phyloP scores from a whole-genome alignment of 2,329 filamentous ascomycete genomes.

The Stagonosporopsis chrysanthemi region DNA sequence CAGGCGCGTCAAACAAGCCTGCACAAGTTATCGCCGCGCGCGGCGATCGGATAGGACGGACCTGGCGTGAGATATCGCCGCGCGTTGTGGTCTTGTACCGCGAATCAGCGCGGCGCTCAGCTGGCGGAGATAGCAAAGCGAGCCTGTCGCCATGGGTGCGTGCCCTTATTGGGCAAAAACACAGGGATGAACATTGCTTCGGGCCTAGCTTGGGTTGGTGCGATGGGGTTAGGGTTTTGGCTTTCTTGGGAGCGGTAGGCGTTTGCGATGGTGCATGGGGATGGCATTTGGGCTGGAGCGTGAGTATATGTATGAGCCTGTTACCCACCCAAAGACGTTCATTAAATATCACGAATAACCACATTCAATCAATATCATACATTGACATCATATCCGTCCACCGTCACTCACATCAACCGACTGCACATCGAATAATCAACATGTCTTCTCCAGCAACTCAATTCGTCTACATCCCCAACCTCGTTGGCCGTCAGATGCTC shows the following conservation, averaged over 20 bases:
- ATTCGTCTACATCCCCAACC: constrained; percentile 51
- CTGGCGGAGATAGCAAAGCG: constrained; percentile 18
- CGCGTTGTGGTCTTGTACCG: constrained; percentile 25
- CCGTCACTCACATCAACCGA: constrained; percentile 13
- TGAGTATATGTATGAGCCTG: constrained; percentile 19
- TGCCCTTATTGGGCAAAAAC: constrained; percentile 20
- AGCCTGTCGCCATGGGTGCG: constrained; percentile 3
- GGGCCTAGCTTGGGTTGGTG: constrained; percentile 13
- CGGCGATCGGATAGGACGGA: constrained; percentile 27
- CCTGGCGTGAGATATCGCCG: constrained; percentile 28
- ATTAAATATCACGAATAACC: constrained; percentile 13
- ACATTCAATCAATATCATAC: constrained; percentile 8
- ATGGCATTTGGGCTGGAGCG: constrained; percentile 8
- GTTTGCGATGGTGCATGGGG: constrained; percentile 21
- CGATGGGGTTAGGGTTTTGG: constrained; percentile 31
- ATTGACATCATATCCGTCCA: constrained; percentile 3
- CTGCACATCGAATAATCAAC: constrained; percentile 19
- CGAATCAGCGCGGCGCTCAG: constrained; percentile 30
- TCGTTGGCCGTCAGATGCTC: constrained; percentile 49
- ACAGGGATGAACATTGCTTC: constrained; percentile 20
- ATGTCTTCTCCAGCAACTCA: constrained; percentile 42
- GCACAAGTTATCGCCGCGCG: constrained; percentile 27
- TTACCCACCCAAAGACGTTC: constrained; percentile 10
- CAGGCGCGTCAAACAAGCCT: constrained; percentile 24
- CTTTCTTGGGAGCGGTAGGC: constrained; percentile 19